A percentile compares a stretch with the other conserved stretches of the same genome.
phyloP scores from a whole-genome alignment of 768 basidiomycete species.

The Coprinopsis cinerea region DNA sequence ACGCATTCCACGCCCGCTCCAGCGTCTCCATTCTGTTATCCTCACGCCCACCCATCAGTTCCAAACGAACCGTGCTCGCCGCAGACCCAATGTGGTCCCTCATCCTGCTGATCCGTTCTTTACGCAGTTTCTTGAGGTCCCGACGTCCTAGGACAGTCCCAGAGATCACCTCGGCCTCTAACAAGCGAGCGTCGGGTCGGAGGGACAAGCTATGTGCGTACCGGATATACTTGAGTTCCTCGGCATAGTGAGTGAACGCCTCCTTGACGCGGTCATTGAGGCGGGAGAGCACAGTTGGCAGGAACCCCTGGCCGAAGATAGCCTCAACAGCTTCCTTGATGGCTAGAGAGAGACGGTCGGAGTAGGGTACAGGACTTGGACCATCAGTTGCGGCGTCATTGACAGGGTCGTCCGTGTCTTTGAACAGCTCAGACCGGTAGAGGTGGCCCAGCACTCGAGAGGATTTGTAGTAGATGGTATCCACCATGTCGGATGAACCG shows the following conservation, averaged over 20 bases:
- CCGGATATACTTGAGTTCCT: conserved; percentile 67
- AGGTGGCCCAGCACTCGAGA: conserved; percentile 63
- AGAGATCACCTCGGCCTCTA: conserved; percentile 69
- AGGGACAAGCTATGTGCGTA: conserved; percentile 60
- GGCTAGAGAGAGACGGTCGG: conserved; percentile 33
- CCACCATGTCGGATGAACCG: conserved; percentile 35
- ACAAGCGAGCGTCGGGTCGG: conserved; percentile 45
- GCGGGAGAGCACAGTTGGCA: conserved; percentile 8
- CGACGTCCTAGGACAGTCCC: conserved; percentile 72
- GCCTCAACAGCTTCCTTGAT: conserved; percentile 25
- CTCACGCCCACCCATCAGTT: conserved; percentile 20
- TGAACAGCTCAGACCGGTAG: conserved; percentile 42
- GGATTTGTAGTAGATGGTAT: conserved; percentile 65
- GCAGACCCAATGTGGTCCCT: conserved; percentile 46
- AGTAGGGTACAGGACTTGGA: conserved; percentile 22
- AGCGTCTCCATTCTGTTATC: conserved; percentile 24
- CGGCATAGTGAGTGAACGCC: conserved; percentile 43
- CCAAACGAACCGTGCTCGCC: conserved; percentile 34
- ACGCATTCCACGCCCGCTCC: conserved; percentile 55
- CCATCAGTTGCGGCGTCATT: conserved; percentile 26
- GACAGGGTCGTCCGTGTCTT: neutral
- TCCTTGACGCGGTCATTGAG: conserved; percentile 17
- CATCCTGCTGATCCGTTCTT: conserved; percentile 58
- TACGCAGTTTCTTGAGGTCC: conserved; percentile 53
- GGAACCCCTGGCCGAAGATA: conserved; percentile 18